Base-by-base conservation (phyloP, 352 stramenopile species). In the Phytophthora podocarpi region DNA sequence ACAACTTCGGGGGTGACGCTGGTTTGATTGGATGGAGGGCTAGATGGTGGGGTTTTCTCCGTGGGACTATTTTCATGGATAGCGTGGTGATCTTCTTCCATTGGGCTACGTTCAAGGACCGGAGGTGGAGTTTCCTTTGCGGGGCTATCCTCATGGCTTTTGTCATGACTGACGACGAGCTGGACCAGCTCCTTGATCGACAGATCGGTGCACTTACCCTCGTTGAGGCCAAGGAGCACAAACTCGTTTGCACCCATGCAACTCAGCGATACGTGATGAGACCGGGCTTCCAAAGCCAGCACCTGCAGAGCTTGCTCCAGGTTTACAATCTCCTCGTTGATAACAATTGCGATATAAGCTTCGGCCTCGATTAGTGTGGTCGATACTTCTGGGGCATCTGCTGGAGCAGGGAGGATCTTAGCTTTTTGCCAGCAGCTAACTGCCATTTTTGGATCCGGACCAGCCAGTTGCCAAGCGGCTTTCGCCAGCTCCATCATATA, bases 171-270 rank as follows among this genome's bases (percentile, higher is more conserved):
- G 4, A 45, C 26, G 23, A 39, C 41, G 9, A 41, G 50, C 31
- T 70, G 61, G 34, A 65, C 47, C 8, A 65, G 8, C 11, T 67
- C 63, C 20, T 67, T 36, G n/a, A 56, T 43, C 6, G 41, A 52
- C 12, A 59, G 5, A 23, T 51, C 50, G 18, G 10, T 32, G 18
- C 32, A 26, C 16, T 30, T 30, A 11, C 30, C 32, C 18, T 45
- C 42, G 5, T 28, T 18, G 2, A 62, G 41, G 18, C 41, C 26
- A 7, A 55, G 41, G 4, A 15, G 5, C 10, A 37, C 18, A 39
- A 48, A 62, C 12, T 53, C 31, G 12, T 31, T 27, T 36, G 53
- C 53, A 30, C 34, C 30, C 31, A 54, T 20, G 41, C 53, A 55
- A 5, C 7, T 5, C 41, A 48, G 18, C 26, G 43, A 21, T 3